phyloP scores from a whole-genome alignment of 1,139 yeast genomes.

The Geotrichum aggregatum region DNA sequence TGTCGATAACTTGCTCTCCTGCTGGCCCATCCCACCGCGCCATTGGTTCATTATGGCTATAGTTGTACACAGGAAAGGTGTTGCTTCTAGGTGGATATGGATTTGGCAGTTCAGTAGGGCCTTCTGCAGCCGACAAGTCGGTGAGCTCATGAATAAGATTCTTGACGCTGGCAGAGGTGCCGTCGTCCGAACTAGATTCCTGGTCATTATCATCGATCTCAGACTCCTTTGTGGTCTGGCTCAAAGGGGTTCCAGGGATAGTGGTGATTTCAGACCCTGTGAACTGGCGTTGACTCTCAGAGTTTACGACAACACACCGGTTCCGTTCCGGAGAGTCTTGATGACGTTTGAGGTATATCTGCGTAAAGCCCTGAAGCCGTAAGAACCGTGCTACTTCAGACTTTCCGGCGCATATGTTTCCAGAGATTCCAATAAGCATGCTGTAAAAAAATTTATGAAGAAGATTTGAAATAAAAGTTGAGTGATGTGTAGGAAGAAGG shows the following conservation, averaged over 20 bases:
- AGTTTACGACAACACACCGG: neutral
- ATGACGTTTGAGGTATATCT: constrained; percentile 18
- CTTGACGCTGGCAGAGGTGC: neutral
- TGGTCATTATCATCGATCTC: neutral
- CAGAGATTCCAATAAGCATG: constrained; percentile 77
- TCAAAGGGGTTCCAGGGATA: neutral
- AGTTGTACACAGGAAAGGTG: neutral
- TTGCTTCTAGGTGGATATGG: neutral
- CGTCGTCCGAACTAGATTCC: neutral
- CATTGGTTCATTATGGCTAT: neutral
- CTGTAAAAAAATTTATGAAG: neutral
- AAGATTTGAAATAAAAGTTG: neutral
- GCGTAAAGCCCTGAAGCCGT: constrained; percentile 53
- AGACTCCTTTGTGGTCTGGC: neutral
- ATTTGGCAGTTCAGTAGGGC: neutral
- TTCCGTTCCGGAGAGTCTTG: neutral
- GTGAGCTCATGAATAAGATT: constrained; percentile 4
- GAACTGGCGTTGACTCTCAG: neutral
- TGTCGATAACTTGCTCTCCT: neutral
- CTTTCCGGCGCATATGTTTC: constrained; percentile 66
- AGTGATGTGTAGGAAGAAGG: no score
- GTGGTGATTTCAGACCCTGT: neutral
- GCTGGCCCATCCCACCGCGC: neutral
- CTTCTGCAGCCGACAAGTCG: neutral
- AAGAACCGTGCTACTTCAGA: constrained; percentile 60